Evolutionary conservation across 2,329 filamentous ascomycete genomes (phyloP).

Genomic region (Aspergillus flavus): DNA sequence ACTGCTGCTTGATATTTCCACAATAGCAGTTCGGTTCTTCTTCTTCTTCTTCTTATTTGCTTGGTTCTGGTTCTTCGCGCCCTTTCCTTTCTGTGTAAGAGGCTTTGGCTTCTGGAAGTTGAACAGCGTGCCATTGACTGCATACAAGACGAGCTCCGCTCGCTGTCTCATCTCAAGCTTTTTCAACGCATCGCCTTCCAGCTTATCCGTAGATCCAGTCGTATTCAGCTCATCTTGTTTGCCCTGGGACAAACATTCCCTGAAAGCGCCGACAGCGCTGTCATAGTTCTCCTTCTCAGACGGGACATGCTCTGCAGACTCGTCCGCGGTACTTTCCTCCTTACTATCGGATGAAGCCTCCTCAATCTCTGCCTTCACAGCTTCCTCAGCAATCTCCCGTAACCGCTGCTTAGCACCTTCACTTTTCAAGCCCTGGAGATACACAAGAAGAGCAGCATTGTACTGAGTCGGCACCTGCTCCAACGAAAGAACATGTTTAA

Average conservation of each 20-base stretch:
- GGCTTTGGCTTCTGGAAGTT: slow-evolving; percentile 27
- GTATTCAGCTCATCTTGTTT: slow-evolving; percentile 28
- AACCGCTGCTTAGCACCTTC: slow-evolving; percentile 68
- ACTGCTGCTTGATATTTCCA: slow-evolving; percentile 47
- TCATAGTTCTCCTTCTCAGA: slow-evolving; percentile 41
- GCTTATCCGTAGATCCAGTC: slow-evolving; percentile 21
- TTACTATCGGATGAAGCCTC: slow-evolving; percentile 17
- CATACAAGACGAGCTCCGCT: slow-evolving; percentile 42
- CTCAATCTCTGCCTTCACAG: slow-evolving; percentile 50
- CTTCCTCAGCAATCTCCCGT: slow-evolving; percentile 64
- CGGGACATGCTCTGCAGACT: slow-evolving; percentile 13
- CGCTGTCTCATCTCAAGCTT: slow-evolving; percentile 40
- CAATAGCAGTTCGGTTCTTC: slow-evolving; percentile 42
- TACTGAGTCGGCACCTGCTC: slow-evolving; percentile 71
- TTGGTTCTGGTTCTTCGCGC: slow-evolving; percentile 20
- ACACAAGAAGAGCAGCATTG: slow-evolving; percentile 71
- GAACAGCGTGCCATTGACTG: slow-evolving; percentile 34
- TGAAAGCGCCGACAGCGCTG: slow-evolving; percentile 56
- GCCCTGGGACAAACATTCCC: slow-evolving; percentile 28
- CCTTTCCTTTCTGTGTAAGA: slow-evolving; percentile 24
- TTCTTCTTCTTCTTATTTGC: slow-evolving; percentile 43
- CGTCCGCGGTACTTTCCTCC: slow-evolving; percentile 20
- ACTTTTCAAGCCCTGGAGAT: slow-evolving; percentile 78
- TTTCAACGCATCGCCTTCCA: slow-evolving; percentile 29
- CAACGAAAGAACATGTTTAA: slow-evolving; percentile 78